Evolutionary conservation across 352 stramenopile genomes (phyloP).

Genomic region (Pythium oligandrum): DNA sequence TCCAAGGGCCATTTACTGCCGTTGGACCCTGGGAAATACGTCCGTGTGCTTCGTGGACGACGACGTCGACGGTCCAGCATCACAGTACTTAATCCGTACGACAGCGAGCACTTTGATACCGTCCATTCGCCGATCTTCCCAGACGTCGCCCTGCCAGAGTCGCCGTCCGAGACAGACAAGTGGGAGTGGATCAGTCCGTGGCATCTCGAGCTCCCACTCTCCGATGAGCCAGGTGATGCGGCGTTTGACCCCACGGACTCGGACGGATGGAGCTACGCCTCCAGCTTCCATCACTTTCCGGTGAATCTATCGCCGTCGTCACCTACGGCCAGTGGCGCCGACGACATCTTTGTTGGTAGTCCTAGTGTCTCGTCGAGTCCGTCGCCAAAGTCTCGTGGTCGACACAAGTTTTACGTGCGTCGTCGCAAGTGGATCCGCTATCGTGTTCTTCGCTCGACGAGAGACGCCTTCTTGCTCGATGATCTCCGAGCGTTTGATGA

Average conservation of each 20-base stretch:
- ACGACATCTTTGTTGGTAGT: too few species aligned
- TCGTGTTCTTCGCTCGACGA: slow-evolving; percentile 24
- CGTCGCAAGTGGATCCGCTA: slow-evolving; percentile 69
- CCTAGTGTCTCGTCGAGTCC: slow-evolving; percentile 7
- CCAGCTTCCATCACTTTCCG: slow-evolving; percentile 53
- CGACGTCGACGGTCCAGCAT: slow-evolving; percentile 6
- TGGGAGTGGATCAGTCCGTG: slow-evolving; percentile 78
- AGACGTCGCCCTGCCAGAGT: slow-evolving; percentile 38
- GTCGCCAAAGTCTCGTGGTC: slow-evolving; percentile 15
- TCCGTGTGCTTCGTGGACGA: slow-evolving; percentile 27
- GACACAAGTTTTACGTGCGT: slow-evolving; percentile 44
- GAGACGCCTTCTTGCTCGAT: too few species aligned
- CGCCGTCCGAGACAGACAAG: slow-evolving; percentile 3
- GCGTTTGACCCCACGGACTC: slow-evolving; percentile 10
- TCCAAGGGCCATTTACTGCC: slow-evolving; percentile 68
- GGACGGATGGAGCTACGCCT: slow-evolving; percentile 64
- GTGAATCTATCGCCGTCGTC: neutral
- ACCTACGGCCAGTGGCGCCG: neutral
- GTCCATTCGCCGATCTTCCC: slow-evolving; percentile 46
- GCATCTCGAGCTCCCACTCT: slow-evolving; percentile 37
- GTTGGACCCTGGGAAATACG: slow-evolving; percentile 67
- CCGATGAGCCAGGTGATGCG: too few species aligned
- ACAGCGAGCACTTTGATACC: slow-evolving; percentile 29
- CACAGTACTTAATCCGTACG: neutral
- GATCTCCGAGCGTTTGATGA: slow-evolving; percentile 51